Percentiles rank a stretch among this genome's conserved stretches.
Conservation (phyloP, 805 yeast genomes). For the Metschnikowia kunwiensis region DNA sequence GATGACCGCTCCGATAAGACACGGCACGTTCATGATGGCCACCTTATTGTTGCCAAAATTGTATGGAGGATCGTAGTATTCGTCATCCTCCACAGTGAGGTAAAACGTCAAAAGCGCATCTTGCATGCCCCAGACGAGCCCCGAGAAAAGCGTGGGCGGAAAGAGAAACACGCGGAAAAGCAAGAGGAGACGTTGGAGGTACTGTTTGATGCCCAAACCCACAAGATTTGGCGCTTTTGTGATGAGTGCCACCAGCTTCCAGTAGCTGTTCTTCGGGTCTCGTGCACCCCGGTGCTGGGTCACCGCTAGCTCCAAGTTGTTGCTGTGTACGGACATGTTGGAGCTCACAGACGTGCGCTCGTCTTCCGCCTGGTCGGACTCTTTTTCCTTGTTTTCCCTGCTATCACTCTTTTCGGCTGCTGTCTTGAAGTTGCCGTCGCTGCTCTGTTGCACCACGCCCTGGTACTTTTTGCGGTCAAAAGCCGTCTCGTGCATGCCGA, state of each 20-base stretch:
- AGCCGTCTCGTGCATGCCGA: constrained; percentile 69
- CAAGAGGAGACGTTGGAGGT: constrained; percentile 47
- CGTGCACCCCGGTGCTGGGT: constrained; percentile 37
- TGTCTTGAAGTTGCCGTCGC: background rate
- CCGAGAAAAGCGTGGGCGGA: constrained; percentile 64
- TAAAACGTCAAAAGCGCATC: constrained; percentile 75
- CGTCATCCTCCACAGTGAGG: constrained; percentile 67
- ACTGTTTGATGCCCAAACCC: constrained; percentile 68
- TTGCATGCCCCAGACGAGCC: constrained; percentile 78
- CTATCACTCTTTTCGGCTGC: constrained; percentile 2
- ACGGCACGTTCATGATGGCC: constrained; percentile 73
- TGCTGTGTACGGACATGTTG: constrained; percentile 14
- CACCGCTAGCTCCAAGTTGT: constrained; percentile 13
- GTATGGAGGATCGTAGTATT: constrained; percentile 64
- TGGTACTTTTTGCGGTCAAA: constrained; percentile 44
- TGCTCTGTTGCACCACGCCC: constrained; percentile 12
- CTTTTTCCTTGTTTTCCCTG: constrained; percentile 3
- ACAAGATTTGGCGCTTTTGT: constrained; percentile 57
- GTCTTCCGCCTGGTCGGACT: constrained; percentile 2
- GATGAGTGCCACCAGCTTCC: constrained; percentile 45
- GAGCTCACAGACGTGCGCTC: constrained; percentile 12
- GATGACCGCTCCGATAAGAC: constrained; percentile 60
- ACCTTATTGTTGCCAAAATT: constrained; percentile 63
- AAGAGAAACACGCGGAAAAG: constrained; percentile 57
- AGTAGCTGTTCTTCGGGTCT: constrained; percentile 37